These are phyloP conservation scores for Gilbertella persicaria DNA, from an alignment of 371 early-diverging fungal genomes.

Conservation along the genomic window DNA sequence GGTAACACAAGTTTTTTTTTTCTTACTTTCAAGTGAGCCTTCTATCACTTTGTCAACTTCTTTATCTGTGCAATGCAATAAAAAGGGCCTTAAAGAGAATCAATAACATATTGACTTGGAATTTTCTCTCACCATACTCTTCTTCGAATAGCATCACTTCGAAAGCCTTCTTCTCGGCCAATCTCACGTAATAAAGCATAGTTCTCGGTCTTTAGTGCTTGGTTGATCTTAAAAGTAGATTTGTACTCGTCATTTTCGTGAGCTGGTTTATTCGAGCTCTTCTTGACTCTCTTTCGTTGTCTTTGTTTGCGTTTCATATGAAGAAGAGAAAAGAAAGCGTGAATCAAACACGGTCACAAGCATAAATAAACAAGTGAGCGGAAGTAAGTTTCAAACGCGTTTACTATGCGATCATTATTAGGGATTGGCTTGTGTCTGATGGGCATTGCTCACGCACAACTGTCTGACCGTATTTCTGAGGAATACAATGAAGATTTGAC, in stretches of 20 bases:
- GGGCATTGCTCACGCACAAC: not conserved
- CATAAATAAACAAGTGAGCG: not conserved
- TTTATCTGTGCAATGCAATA: slow-evolving; percentile 35
- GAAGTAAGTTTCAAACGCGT: no score
- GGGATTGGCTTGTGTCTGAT: not conserved
- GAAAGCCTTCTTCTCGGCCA: slow-evolving; percentile 39
- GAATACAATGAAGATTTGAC: slow-evolving; percentile 66
- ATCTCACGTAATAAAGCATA: slow-evolving; percentile 46
- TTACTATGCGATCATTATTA: no score
- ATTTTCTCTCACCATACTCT: slow-evolving; percentile 50
- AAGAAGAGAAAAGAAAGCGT: not conserved
- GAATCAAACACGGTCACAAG: not conserved
- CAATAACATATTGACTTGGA: not conserved
- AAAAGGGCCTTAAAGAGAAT: slow-evolving; percentile 39
- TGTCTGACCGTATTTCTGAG: slow-evolving; percentile 22
- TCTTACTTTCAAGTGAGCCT: slow-evolving; percentile 14
- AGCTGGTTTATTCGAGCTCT: slow-evolving; percentile 17
- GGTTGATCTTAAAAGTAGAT: slow-evolving; percentile 48
- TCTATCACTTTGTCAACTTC: slow-evolving; percentile 5
- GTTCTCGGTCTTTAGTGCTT: slow-evolving; percentile 54
- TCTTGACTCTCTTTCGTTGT: slow-evolving; percentile 13
- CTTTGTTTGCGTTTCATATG: slow-evolving; percentile 27
- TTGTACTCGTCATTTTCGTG: slow-evolving; percentile 42
- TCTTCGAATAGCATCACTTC: slow-evolving; percentile 26
- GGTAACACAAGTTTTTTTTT: not conserved